Conservation (phyloP, 306 rosid genomes). For the Morella rubra region DNA sequence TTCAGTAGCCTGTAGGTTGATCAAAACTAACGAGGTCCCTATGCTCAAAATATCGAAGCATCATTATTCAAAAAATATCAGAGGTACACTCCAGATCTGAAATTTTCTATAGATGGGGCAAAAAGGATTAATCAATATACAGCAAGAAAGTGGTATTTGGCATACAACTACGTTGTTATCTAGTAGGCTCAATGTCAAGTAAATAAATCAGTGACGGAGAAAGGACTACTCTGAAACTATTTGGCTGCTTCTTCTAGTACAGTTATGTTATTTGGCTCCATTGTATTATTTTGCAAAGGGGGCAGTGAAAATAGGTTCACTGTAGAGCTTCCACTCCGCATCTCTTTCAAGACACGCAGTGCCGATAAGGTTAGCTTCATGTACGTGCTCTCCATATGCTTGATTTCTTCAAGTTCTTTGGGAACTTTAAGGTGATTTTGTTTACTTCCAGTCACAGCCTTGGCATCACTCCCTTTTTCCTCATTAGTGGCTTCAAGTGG, state of each 20-base stretch:
- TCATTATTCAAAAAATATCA: neutral
- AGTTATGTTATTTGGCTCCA: constrained; percentile 34
- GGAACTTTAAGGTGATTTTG: constrained; percentile 45
- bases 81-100: neutral
- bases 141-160: neutral
- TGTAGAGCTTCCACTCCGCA: constrained; percentile 83
- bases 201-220: neutral
- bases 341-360: constrained; percentile 55
- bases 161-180: constrained; percentile 5
- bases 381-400: constrained; percentile 65
- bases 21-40: neutral
- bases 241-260: constrained; percentile 38
- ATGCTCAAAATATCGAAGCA: neutral
- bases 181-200: neutral
- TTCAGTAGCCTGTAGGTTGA: neutral
- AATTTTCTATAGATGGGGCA: constrained; percentile 3
- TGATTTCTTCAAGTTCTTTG: constrained; percentile 63
- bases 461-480: constrained; percentile 38
- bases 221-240: constrained; percentile 1
- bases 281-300: constrained; percentile 46
- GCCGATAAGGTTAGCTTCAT: constrained; percentile 63
- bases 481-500: constrained; percentile 33
- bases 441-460: constrained; percentile 26
- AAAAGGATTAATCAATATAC: neutral
- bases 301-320: constrained; percentile 70